Evolutionary conservation across 148 eudicot genomes (phyloP).

Genomic region (Tetragonia tetragonoides): DNA sequence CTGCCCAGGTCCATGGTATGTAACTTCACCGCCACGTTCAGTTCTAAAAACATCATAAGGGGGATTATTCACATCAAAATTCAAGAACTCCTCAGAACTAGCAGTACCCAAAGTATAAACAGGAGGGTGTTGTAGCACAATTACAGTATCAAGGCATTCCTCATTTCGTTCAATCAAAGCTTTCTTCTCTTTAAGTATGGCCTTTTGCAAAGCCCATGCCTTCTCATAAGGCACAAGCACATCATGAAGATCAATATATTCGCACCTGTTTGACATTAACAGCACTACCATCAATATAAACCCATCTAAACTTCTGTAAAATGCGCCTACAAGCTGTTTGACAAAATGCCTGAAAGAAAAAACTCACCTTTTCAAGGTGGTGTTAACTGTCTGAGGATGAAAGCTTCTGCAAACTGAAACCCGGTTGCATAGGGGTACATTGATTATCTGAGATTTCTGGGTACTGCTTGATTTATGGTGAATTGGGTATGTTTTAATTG

Average conservation of each 20-base stretch:
- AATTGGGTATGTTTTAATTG: constrained; percentile 2
- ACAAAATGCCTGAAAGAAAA: background rate
- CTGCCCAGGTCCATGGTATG: constrained; percentile 99
- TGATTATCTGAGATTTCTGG: background rate
- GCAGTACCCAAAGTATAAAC: constrained; percentile 93
- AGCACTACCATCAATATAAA: constrained; percentile 13
- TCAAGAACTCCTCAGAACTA: constrained; percentile 67
- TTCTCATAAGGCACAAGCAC: constrained; percentile 65
- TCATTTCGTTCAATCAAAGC: constrained; percentile 44
- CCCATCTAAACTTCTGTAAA: background rate
- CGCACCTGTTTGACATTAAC: constrained; percentile 50
- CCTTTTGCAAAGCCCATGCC: constrained; percentile 90
- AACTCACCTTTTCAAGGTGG: constrained; percentile 24
- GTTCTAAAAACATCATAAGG: constrained; percentile 71
- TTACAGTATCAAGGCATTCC: constrained; percentile 60
- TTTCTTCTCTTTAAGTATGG: constrained; percentile 62
- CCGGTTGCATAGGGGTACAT: background rate
- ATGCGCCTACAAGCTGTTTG: background rate
- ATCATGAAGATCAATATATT: constrained; percentile 58
- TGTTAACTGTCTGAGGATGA: background rate
- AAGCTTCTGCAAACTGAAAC: background rate
- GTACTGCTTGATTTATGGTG: constrained; percentile 7
- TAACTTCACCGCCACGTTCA: constrained; percentile 98
- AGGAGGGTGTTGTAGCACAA: constrained; percentile 78
- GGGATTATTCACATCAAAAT: constrained; percentile 55